phyloP scores from a whole-genome alignment of 176 grass and related monocot species.

The Aegilops tauschii region DNA sequence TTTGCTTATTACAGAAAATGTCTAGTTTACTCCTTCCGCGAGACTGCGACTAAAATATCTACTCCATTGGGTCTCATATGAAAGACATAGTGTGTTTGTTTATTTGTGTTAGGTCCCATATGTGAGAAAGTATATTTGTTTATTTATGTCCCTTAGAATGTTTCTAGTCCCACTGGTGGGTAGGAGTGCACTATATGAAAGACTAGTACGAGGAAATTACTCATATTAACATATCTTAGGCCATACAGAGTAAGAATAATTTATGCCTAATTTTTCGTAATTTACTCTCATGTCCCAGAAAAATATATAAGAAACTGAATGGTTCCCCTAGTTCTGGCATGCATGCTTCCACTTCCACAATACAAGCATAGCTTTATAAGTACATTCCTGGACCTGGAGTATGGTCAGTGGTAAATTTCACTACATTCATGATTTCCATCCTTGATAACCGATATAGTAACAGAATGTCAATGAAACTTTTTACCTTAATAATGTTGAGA shows the following conservation, averaged over 20 bases:
- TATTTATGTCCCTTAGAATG: too few species aligned
- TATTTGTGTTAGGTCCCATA: too few species aligned
- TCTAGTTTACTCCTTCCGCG: too few species aligned
- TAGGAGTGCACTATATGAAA: too few species aligned
- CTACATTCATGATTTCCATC: neutral
- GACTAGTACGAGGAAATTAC: too few species aligned
- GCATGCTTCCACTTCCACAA: neutral
- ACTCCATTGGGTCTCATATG: too few species aligned
- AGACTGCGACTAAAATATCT: too few species aligned
- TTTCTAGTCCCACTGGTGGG: too few species aligned
- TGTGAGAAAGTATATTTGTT: too few species aligned
- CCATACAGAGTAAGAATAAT: neutral
- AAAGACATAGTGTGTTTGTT: too few species aligned
- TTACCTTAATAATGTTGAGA: constrained; percentile 17
- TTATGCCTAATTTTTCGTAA: neutral
- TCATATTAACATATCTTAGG: neutral
- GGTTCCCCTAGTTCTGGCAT: neutral
- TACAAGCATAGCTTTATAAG: neutral
- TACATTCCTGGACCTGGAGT: neutral
- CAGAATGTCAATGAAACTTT: neutral
- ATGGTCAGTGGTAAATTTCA: neutral
- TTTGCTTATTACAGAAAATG: too few species aligned
- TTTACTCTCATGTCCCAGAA: neutral
- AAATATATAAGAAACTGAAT: neutral
- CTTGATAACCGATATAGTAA: neutral